Evolutionary conservation across 352 stramenopile genomes (phyloP).

Genomic region (Pythium sukuiense): DNA sequence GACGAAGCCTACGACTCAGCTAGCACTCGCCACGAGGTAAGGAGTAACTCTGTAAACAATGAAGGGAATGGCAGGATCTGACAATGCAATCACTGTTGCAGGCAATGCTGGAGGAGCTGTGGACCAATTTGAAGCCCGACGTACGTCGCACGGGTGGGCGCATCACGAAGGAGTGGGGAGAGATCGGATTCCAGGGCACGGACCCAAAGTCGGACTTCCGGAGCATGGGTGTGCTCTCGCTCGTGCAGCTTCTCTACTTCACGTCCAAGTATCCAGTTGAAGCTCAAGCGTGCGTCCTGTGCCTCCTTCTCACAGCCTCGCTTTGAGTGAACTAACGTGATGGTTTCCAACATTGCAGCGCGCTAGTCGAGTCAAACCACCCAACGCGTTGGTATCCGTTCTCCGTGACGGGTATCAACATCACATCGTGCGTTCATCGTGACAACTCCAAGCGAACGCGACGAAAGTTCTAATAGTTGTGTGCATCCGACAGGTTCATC

Average conservation of each 20-base stretch:
- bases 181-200: constrained; percentile 87
- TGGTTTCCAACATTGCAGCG: constrained; percentile 31
- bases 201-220: constrained; percentile 87
- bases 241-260: constrained; percentile 79
- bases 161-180: constrained; percentile 87
- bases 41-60: not conserved
- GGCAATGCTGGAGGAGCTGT: constrained; percentile 80
- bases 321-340: not conserved
- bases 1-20: constrained; percentile 67
- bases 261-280: constrained; percentile 72
- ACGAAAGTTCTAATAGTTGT: not conserved
- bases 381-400: constrained; percentile 87
- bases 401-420: constrained; percentile 84
- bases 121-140: constrained; percentile 75
- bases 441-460: too few species aligned
- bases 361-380: constrained; percentile 80
- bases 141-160: constrained; percentile 70
- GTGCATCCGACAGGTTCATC: constrained; percentile 48
- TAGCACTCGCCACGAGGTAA: constrained; percentile 58
- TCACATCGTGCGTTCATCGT: constrained; percentile 51
- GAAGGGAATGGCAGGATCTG: not conserved
- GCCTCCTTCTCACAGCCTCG: not conserved
- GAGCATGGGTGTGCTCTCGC: constrained; percentile 78
- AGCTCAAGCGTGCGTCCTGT: constrained; percentile 49
- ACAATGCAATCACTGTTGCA: constrained; percentile 9